Conservation (phyloP, 306 rosid genomes). For the Glycine tomentella region DNA sequence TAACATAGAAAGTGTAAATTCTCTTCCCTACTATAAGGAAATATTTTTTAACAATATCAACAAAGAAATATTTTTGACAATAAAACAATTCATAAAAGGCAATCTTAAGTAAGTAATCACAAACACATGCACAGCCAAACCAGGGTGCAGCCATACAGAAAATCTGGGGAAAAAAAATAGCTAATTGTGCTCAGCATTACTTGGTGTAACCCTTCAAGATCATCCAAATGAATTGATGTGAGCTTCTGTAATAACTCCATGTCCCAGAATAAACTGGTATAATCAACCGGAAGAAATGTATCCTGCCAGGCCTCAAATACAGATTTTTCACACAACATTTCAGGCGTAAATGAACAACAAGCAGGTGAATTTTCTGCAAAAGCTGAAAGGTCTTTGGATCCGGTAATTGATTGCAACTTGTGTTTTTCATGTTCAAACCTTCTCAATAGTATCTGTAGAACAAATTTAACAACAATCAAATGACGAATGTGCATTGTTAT, state of each 20-base stretch:
- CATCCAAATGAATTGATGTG: constrained; percentile 61
- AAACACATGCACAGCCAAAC: constrained; percentile 2
- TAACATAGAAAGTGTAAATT: neutral
- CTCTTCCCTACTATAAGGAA: neutral
- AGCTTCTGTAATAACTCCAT: constrained; percentile 72
- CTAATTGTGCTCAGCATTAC: constrained; percentile 52
- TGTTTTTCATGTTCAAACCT: constrained; percentile 59
- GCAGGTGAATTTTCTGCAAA: constrained; percentile 48
- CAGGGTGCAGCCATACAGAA: constrained; percentile 13
- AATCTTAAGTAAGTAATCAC: neutral
- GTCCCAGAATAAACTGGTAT: constrained; percentile 72
- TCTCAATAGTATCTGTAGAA: constrained; percentile 59
- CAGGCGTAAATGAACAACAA: constrained; percentile 66
- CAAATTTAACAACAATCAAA: constrained; percentile 30
- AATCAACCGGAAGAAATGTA: constrained; percentile 64
- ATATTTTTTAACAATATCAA: neutral
- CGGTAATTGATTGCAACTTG: constrained; percentile 51
- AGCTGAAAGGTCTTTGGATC: constrained; percentile 40
- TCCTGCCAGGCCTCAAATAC: constrained; percentile 70
- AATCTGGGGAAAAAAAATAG: neutral
- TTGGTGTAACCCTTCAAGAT: constrained; percentile 51
- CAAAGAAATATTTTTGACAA: neutral
- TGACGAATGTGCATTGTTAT: neutral
- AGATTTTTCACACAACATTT: constrained; percentile 52
- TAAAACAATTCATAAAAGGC: neutral